Conservation (phyloP, 805 yeast genomes). For the Yamadazyma ubonensis region DNA sequence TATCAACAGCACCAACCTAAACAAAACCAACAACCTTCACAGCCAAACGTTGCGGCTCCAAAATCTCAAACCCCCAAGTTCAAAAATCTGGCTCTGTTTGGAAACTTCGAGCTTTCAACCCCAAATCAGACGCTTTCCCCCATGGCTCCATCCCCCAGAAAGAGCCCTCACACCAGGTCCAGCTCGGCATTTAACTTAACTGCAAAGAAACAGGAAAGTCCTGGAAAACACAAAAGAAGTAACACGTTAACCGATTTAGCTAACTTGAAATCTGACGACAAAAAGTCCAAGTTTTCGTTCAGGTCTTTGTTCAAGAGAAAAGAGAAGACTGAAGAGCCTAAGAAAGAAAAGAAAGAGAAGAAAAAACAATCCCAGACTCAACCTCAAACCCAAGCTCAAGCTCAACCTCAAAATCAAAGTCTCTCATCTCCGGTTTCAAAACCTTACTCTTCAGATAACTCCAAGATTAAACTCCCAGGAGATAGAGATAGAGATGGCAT, state of each 20-base stretch:
- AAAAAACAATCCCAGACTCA: not conserved
- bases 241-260: conserved; percentile 22
- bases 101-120: conserved; percentile 2
- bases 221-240: conserved; percentile 20
- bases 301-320: conserved; percentile 38
- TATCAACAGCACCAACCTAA: no score
- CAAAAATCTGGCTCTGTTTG: not conserved
- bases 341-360: not conserved
- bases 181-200: conserved; percentile 20
- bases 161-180: conserved; percentile 23
- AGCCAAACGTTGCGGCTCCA: no score
- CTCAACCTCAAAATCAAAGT: not conserved
- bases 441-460: conserved; percentile 5
- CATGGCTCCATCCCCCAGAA: conserved; percentile 16
- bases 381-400: not conserved
- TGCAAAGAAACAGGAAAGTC: conserved; percentile 13
- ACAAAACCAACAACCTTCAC: no score
- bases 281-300: conserved; percentile 38
- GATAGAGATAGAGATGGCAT: conserved; percentile 12
- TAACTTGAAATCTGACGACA: conserved; percentile 10
- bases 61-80: conserved; percentile 11
- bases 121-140: conserved; percentile 6
- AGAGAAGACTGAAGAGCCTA: conserved; percentile 20
- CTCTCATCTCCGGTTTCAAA: not conserved
- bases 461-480: conserved; percentile 15